Percentiles rank a stretch among this genome's conserved stretches.
These are phyloP conservation scores for Solidago caesia DNA, from an alignment of 129 eudicot species.

Conservation along the genomic window DNA sequence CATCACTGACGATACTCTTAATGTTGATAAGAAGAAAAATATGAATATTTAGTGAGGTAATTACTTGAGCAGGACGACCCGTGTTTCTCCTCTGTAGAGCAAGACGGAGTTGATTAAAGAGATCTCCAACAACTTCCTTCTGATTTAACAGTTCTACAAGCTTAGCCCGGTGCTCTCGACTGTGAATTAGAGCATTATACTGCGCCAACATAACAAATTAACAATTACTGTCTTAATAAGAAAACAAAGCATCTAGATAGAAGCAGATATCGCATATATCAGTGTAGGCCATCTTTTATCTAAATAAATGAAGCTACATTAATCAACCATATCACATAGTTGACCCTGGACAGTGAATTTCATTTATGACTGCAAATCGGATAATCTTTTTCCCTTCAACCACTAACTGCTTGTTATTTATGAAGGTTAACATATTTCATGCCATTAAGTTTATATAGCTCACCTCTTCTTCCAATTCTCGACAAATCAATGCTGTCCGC, in stretches of 20 bases:
- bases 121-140: conserved; percentile 90
- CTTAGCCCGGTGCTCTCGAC: conserved; percentile 66
- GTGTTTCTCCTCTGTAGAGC: conserved; percentile 81
- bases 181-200: conserved; percentile 80
- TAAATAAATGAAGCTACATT: background rate
- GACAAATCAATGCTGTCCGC: conserved; percentile 94
- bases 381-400: background rate
- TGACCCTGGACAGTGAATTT: background rate
- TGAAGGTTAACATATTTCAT: background rate
- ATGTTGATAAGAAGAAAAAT: background rate
- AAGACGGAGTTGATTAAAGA: conserved; percentile 93
- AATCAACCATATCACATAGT: background rate
- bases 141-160: conserved; percentile 83
- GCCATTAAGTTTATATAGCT: conserved; percentile 11
- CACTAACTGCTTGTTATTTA: conserved; percentile 2
- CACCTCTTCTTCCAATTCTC: conserved; percentile 96
- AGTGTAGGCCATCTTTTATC: background rate
- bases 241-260: background rate
- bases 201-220: conserved; percentile 42
- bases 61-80: conserved; percentile 96
- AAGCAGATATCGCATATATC: background rate
- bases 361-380: background rate
- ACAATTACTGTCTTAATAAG: conserved; percentile 6
- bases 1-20: too few relatives aligned
- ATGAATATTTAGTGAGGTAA: background rate